Evolutionary conservation across 2,329 filamentous ascomycete genomes (phyloP).

Genomic region (Cercospora zeina): DNA sequence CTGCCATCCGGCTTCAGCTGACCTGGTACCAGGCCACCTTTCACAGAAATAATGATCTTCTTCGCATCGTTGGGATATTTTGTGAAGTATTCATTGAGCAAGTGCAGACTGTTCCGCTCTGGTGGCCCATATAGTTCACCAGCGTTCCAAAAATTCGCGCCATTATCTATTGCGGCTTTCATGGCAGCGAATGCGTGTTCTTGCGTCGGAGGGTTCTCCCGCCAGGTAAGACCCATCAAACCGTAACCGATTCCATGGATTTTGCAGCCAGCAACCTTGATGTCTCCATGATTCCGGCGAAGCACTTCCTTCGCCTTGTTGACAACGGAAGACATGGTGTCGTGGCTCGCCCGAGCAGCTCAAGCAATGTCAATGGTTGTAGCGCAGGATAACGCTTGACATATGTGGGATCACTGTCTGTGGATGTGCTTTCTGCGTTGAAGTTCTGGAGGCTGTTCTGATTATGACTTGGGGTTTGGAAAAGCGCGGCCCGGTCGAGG

Average conservation of each 20-base stretch:
- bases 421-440: neutral
- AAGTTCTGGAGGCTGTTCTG: neutral
- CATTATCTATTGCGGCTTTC: slow-evolving; percentile 37
- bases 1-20: slow-evolving; percentile 44
- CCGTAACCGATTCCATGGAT: slow-evolving; percentile 47
- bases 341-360: neutral
- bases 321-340: slow-evolving; percentile 32
- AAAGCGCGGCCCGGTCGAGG: slow-evolving; percentile 2
- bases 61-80: slow-evolving; percentile 54
- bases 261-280: slow-evolving; percentile 29
- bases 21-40: slow-evolving; percentile 47
- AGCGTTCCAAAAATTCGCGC: slow-evolving; percentile 54
- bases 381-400: neutral
- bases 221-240: slow-evolving; percentile 54
- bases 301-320: slow-evolving; percentile 36
- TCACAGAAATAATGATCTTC: slow-evolving; percentile 55
- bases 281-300: slow-evolving; percentile 22
- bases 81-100: slow-evolving; percentile 54
- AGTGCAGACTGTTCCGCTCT: slow-evolving; percentile 50
- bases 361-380: neutral
- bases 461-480: neutral
- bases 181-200: slow-evolving; percentile 49
- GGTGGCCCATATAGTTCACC: slow-evolving; percentile 53
- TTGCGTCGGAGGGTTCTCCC: slow-evolving; percentile 42
- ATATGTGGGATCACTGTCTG: neutral